Evolutionary conservation across 345 rosid genomes (phyloP).

Genomic region (Viola odorata): DNA sequence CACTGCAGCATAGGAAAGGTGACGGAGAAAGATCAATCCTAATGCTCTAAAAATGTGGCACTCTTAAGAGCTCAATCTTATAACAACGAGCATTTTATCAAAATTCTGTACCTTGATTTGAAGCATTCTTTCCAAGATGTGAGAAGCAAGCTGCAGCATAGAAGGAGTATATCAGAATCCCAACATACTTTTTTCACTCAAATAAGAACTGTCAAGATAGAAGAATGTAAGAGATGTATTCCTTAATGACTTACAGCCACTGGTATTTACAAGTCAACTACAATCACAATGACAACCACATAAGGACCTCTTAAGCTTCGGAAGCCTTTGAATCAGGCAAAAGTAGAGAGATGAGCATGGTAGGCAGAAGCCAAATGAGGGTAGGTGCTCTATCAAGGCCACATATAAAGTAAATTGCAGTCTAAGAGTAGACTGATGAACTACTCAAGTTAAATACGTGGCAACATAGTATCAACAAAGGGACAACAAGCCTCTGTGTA

Average conservation of each 20-base stretch:
- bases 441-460: neutral
- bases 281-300: neutral
- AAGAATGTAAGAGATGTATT: neutral
- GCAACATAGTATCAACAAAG: neutral
- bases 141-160: slow-evolving; percentile 65
- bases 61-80: neutral
- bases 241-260: neutral
- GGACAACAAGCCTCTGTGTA: too few species aligned
- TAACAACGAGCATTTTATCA: slow-evolving; percentile 5
- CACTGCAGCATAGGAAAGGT: slow-evolving; percentile 30
- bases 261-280: neutral
- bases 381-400: neutral
- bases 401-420: neutral
- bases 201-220: neutral
- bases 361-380: slow-evolving; percentile 4
- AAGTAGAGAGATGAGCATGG: neutral
- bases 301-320: neutral
- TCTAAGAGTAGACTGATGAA: neutral
- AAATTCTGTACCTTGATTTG: slow-evolving; percentile 48
- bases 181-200: neutral
- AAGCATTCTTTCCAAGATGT: slow-evolving; percentile 49
- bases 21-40: neutral
- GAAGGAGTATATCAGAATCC: slow-evolving; percentile 22
- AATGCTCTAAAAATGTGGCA: neutral
- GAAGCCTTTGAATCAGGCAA: neutral